Conservation (phyloP, 495 filamentous ascomycete genomes). For the Achaetomiella virescens region DNA sequence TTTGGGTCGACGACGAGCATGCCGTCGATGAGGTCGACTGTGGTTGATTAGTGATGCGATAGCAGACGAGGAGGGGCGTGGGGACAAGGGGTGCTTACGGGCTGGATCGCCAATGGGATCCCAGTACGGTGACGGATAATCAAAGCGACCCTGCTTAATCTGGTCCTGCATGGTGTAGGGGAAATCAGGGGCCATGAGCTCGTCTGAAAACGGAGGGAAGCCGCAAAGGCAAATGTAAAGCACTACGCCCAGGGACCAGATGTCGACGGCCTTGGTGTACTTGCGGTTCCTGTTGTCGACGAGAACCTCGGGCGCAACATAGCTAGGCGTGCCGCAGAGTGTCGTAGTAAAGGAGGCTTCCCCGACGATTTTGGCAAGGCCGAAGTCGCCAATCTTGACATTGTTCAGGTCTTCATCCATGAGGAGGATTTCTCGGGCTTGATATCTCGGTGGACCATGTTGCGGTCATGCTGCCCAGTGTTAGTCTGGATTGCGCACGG, state of each 20-base stretch:
- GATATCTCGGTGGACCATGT: constrained; percentile 96
- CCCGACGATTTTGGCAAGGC: constrained; percentile 96
- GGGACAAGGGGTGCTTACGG: constrained; percentile 26
- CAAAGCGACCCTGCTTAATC: constrained; percentile 81
- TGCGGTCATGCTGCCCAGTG: constrained; percentile 78
- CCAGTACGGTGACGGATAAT: constrained; percentile 98
- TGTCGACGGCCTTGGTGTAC: constrained; percentile 92
- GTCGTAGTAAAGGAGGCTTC: constrained; percentile 98
- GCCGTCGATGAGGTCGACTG: constrained; percentile 83
- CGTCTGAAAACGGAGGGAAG: constrained; percentile 95
- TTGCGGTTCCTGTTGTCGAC: constrained; percentile 68
- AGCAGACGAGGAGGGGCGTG: not conserved
- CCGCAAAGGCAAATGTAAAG: constrained; percentile 98
- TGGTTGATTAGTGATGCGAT: constrained; percentile 15
- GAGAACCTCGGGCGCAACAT: constrained; percentile 95
- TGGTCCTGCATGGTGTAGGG: constrained; percentile 85
- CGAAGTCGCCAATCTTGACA: constrained; percentile 95
- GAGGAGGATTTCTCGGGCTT: constrained; percentile 98
- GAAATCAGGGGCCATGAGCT: constrained; percentile 71
- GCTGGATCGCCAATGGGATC: constrained; percentile 86
- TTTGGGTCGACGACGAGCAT: constrained; percentile 89
- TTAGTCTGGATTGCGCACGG: constrained; percentile 29
- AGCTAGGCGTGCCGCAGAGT: constrained; percentile 90
- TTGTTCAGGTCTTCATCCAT: constrained; percentile 73
- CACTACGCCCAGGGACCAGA: constrained; percentile 98